A percentile compares a stretch with the other conserved stretches of the same genome.
These are phyloP conservation scores for Wickerhamomyces rabaulensis DNA, from an alignment of 805 yeast species.

Conservation along the genomic window DNA sequence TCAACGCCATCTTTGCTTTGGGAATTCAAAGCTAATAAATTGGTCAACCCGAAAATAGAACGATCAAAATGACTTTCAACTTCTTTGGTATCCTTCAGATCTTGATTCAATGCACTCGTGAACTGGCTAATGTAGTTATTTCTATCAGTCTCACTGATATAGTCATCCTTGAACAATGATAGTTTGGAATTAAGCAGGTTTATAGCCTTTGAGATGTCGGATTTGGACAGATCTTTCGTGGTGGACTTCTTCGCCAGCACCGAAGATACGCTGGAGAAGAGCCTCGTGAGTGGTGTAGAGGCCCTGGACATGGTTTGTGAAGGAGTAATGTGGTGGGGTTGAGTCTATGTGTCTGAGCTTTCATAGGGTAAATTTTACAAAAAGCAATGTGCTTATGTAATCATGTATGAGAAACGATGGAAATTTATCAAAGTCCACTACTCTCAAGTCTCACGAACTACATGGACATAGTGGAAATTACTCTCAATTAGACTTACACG, in stretches of 20 bases:
- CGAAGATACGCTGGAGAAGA: neutral
- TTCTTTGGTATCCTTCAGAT: neutral
- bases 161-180: neutral
- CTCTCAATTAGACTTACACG: too few species aligned
- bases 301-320: neutral
- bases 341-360: neutral
- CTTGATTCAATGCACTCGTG: slow-evolving; percentile 4
- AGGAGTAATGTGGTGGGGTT: neutral
- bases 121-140: slow-evolving; percentile 5
- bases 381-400: neutral
- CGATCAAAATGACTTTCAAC: slow-evolving; percentile 5
- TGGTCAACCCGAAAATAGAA: slow-evolving; percentile 5
- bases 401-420: too few species aligned
- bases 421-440: too few species aligned
- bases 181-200: slow-evolving; percentile 4
- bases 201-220: slow-evolving; percentile 7
- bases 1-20: neutral
- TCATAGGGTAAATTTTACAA: too few species aligned
- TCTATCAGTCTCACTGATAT: slow-evolving; percentile 2
- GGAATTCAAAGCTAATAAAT: neutral
- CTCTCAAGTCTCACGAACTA: too few species aligned
- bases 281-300: neutral
- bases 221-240: neutral
- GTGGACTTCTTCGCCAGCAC: neutral
- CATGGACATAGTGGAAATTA: too few species aligned